Conservation (phyloP, 1,284 basidiomycete species). For the Moesziomyces sp. region DNA sequence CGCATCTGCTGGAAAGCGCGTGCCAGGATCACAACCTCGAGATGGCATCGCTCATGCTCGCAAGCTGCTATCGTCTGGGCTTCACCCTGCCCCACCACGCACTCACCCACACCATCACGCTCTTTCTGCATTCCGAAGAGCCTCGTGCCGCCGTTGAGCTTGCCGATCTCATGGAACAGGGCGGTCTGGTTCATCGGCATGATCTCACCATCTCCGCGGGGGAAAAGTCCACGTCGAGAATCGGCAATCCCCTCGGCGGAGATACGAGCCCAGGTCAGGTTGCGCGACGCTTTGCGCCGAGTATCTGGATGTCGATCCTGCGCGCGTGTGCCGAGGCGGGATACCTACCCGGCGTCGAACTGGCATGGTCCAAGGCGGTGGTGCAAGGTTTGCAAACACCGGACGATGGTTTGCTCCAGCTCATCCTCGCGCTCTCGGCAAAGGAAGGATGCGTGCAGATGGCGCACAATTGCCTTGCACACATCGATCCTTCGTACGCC, state of each 20-base stretch:
- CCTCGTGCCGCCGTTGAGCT: slow-evolving; percentile 50
- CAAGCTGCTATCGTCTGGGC: slow-evolving; percentile 22
- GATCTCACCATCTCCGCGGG: neutral
- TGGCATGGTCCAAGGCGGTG: slow-evolving; percentile 51
- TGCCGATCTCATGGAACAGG: slow-evolving; percentile 33
- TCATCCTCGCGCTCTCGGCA: slow-evolving; percentile 41
- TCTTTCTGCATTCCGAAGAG: slow-evolving; percentile 40
- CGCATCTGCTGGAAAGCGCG: slow-evolving; percentile 42
- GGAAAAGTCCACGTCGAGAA: neutral
- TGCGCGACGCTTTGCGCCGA: slow-evolving; percentile 25
- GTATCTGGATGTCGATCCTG: slow-evolving; percentile 57
- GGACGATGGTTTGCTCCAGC: slow-evolving; percentile 50
- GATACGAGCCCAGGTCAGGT: slow-evolving; percentile 17
- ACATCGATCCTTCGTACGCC: slow-evolving; percentile 19
- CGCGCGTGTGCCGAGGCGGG: slow-evolving; percentile 46
- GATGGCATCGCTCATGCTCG: slow-evolving; percentile 40
- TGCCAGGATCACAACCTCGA: slow-evolving; percentile 49
- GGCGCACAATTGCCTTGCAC: slow-evolving; percentile 21
- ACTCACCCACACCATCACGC: slow-evolving; percentile 12
- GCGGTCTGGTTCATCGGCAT: slow-evolving; percentile 18
- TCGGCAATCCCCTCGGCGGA: slow-evolving; percentile 1
- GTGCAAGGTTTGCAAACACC: slow-evolving; percentile 25
- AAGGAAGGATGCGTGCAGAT: slow-evolving; percentile 45
- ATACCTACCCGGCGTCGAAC: slow-evolving; percentile 48
- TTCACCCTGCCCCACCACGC: slow-evolving; percentile 34